phyloP scores from a whole-genome alignment of 768 basidiomycete genomes.

The Grammothele lineata region DNA sequence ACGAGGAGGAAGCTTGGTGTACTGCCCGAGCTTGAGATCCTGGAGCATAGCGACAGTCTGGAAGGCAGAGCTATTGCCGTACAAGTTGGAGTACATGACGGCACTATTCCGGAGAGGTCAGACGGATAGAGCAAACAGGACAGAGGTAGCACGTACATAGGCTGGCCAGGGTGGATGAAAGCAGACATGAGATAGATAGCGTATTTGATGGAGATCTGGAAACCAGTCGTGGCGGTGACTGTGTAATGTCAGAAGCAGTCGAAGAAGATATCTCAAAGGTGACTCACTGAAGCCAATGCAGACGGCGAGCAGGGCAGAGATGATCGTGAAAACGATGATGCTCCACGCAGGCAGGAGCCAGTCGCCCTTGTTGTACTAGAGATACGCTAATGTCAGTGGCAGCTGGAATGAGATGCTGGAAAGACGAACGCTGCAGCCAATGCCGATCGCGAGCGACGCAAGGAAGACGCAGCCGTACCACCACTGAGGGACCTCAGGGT shows the following conservation, averaged over 20 bases:
- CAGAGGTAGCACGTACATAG: conserved; percentile 32
- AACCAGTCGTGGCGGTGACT: conserved; percentile 41
- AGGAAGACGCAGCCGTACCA: conserved; percentile 44
- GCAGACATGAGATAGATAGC: conserved; percentile 48
- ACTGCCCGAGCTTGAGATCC: conserved; percentile 52
- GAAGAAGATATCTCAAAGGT: not conserved
- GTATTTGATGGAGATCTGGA: conserved; percentile 45
- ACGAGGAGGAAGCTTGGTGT: conserved; percentile 49
- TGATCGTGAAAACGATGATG: conserved; percentile 42
- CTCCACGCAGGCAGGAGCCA: conserved; percentile 54
- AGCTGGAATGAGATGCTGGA: too few species aligned
- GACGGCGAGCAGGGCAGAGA: conserved; percentile 36
- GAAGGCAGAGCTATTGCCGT: conserved; percentile 47
- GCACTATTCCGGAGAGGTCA: conserved; percentile 29
- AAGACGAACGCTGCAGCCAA: conserved; percentile 38
- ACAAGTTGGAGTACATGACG: conserved; percentile 53
- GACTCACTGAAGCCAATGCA: conserved; percentile 34
- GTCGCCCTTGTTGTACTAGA: conserved; percentile 29
- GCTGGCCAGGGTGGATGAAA: conserved; percentile 45
- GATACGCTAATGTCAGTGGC: not conserved
- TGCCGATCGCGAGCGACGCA: conserved; percentile 42
- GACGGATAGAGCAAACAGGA: not conserved
- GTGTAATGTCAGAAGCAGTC: not conserved
- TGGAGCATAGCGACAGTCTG: conserved; percentile 52
- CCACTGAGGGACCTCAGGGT: conserved; percentile 52